A percentile compares a stretch with the other conserved stretches of the same genome.
These are phyloP conservation scores for Huntiella abstrusa DNA, from an alignment of 2,329 filamentous ascomycete species.

Conservation along the genomic window DNA sequence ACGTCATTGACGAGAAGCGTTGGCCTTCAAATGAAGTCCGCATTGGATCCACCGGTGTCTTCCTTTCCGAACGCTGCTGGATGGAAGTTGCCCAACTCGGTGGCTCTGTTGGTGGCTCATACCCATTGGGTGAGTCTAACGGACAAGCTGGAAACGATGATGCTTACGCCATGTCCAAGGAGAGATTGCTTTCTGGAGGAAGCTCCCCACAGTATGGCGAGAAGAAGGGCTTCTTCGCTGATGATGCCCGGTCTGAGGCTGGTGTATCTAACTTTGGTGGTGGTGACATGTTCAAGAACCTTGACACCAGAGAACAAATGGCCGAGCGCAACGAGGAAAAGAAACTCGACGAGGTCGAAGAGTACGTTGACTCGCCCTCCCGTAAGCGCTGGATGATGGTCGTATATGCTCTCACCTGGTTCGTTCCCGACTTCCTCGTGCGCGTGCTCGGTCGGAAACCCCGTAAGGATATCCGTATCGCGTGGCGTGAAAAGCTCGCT, in stretches of 20 bases:
- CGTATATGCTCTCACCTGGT: constrained; percentile 71
- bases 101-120: constrained; percentile 20
- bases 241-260: constrained; percentile 80
- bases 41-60: constrained; percentile 81
- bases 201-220: constrained; percentile 46
- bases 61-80: constrained; percentile 92
- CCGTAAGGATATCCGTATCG: constrained; percentile 77
- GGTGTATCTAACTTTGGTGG: constrained; percentile 78
- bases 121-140: constrained; percentile 37
- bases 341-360: constrained; percentile 76
- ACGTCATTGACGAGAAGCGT: constrained; percentile 75
- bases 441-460: constrained; percentile 63
- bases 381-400: constrained; percentile 83
- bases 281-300: constrained; percentile 95
- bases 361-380: constrained; percentile 54
- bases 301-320: constrained; percentile 86
- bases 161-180: constrained; percentile 43
- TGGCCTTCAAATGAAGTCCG: constrained; percentile 87
- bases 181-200: constrained; percentile 35
- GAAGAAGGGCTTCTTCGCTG: constrained; percentile 65
- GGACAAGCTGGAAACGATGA: constrained; percentile 43
- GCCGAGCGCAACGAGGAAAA: constrained; percentile 88
- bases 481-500: constrained; percentile 92
- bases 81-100: constrained; percentile 64
- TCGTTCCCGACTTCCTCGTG: constrained; percentile 69